Base-by-base conservation (phyloP, 73 alveolate genomes). In the Breviolum minutum region DNA sequence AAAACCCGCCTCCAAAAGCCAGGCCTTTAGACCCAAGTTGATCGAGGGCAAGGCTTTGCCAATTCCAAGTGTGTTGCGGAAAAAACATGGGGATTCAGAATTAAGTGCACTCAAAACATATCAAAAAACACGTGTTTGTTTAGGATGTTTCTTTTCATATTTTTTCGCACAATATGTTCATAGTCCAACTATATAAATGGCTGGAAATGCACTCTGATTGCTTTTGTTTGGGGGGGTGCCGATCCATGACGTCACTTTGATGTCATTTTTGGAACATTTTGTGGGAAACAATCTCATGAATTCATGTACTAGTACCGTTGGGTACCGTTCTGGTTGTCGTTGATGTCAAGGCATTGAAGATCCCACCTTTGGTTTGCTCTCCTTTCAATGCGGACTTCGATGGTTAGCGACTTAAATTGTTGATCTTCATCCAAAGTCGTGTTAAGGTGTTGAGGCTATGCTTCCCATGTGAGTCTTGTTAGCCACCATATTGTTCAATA, bases 371-470 rank as follows among this genome's bases (percentile, higher is more conserved):
- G 79, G 99, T 94, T 20, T 77, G 93, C 27, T 79, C 99, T 8
- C 99, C 99, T 27, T 94, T 94, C 99, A 94, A 94, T 69, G 99
- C 99, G 3, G 99, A 94, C 93, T 94, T 94, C 69, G 99, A 94
- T 29, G 99, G 99, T 60, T 6, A 3, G n/a, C 8, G 4, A 22
- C 96, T 70, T 8, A 69, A 71, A 20, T 9, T 29, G 20, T 26
- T 22, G 86, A n/a, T 19, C 27, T 77, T n/a, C 40, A 12, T 10
- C 63, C 14, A 20, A 22, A n/a, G 24, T 5, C 14, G 22, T 9
- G 62, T 10, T 12, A n/a, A 13, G 32, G 5, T 3, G 24, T 5
- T 30, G 83, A 73, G 13, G 64, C 87, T 30, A 32, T 40, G 62
- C n/a, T 29, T 7, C 87, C 2, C 1, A 7, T 77, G 63, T 29